Evolutionary conservation across 257 asterid genomes (phyloP).

Genomic region (Prunella vulgaris): DNA sequence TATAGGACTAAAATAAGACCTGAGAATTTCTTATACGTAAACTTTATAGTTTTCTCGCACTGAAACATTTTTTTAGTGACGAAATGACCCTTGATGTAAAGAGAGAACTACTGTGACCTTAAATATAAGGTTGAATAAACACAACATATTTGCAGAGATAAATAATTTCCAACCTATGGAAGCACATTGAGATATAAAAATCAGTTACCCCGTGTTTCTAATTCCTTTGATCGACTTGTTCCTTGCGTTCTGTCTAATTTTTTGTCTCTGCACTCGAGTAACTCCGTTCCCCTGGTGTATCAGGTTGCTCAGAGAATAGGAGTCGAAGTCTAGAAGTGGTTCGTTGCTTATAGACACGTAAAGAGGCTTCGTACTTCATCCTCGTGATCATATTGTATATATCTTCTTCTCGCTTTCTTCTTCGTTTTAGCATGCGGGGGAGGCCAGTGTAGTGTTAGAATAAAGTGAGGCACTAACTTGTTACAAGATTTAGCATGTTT

Average conservation of each 20-base stretch:
- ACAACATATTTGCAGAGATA: not conserved
- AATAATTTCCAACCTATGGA: not conserved
- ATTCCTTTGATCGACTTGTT: no score
- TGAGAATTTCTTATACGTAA: no score
- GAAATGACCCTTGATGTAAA: not conserved
- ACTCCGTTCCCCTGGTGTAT: slow-evolving; percentile 5
- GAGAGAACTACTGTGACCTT: not conserved
- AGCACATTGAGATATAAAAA: not conserved
- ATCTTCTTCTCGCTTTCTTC: slow-evolving; percentile 1
- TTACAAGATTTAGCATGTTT: not conserved
- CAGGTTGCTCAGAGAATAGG: slow-evolving; percentile 96
- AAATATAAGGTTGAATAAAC: not conserved
- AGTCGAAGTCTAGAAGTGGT: slow-evolving; percentile 51
- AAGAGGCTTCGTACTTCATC: not conserved
- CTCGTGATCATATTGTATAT: slow-evolving; percentile 18
- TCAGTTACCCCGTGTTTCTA: no score
- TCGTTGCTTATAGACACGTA: not conserved
- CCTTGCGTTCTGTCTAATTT: not conserved
- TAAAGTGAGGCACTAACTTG: slow-evolving; percentile 8
- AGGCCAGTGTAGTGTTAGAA: slow-evolving; percentile 25
- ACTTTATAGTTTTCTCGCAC: not conserved
- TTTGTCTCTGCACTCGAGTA: not conserved
- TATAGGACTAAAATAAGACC: no score
- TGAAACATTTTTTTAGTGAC: not conserved
- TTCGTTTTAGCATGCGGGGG: slow-evolving; percentile 6